Percentiles rank a stretch among this genome's conserved stretches.
Conservation (phyloP, 768 basidiomycete species). For the Podaxis carcinomalis region DNA sequence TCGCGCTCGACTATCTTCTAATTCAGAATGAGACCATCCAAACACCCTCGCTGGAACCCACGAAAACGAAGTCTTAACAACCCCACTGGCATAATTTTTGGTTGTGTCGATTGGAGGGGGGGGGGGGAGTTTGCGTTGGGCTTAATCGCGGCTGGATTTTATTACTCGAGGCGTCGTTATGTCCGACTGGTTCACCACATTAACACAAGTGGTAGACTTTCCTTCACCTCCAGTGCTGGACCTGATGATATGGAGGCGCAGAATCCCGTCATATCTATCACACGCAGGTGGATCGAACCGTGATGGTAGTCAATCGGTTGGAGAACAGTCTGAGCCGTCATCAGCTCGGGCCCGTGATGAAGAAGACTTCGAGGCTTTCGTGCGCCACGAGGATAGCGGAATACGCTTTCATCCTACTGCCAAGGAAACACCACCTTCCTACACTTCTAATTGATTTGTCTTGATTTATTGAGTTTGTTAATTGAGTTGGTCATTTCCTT, state of each 20-base stretch:
- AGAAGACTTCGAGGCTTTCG: background rate
- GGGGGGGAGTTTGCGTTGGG: background rate
- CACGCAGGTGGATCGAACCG: background rate
- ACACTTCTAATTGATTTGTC: background rate
- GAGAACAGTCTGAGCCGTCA: background rate
- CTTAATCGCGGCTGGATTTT: background rate
- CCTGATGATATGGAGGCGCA: background rate
- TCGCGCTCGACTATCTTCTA: background rate
- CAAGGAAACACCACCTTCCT: background rate
- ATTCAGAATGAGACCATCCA: background rate
- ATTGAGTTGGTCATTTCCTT: too few relatives aligned
- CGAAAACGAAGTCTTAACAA: background rate
- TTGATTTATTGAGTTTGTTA: background rate
- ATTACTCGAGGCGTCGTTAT: background rate
- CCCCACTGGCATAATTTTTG: background rate
- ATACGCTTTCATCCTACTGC: background rate
- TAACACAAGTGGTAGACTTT: background rate
- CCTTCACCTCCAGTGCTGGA: background rate
- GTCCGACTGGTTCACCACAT: background rate
- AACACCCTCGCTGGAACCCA: background rate
- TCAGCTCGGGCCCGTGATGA: background rate
- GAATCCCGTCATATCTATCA: background rate
- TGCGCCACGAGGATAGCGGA: background rate
- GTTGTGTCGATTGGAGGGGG: background rate
- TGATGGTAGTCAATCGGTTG: background rate